These are phyloP conservation scores for Debaryomyces prosopidis DNA, from an alignment of 805 yeast genomes.

Conservation along the genomic window DNA sequence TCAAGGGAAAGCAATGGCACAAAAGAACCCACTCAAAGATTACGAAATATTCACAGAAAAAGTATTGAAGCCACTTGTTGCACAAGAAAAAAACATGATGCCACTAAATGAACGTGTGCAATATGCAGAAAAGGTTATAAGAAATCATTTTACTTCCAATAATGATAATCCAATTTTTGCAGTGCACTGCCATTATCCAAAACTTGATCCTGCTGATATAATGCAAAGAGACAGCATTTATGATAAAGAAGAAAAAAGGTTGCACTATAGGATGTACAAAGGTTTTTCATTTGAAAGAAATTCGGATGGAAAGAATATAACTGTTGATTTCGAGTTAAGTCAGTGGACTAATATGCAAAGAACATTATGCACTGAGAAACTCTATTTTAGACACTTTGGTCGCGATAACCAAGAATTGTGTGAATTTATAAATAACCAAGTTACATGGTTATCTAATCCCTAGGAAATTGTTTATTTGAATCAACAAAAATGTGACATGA, in stretches of 20 bases:
- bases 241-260: neutral
- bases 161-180: neutral
- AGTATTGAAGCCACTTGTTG: neutral
- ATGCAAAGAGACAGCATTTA: neutral
- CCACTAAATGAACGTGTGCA: neutral
- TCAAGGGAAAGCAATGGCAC: slow-evolving; percentile 40
- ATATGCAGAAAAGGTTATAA: neutral
- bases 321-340: neutral
- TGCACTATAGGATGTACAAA: neutral
- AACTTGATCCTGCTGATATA: neutral
- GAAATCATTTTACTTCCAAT: neutral
- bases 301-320: neutral
- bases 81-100: neutral
- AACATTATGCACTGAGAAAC: neutral
- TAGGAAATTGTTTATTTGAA: neutral
- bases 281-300: neutral
- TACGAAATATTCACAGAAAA: slow-evolving; percentile 15
- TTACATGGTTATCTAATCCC: neutral
- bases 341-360: neutral
- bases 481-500: neutral
- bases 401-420: neutral
- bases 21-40: slow-evolving; percentile 29
- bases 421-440: neutral
- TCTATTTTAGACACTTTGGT: neutral
- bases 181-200: slow-evolving; percentile 1